phyloP scores from a whole-genome alignment of 2,329 filamentous ascomycete genomes.

The Fusarium luffae region DNA sequence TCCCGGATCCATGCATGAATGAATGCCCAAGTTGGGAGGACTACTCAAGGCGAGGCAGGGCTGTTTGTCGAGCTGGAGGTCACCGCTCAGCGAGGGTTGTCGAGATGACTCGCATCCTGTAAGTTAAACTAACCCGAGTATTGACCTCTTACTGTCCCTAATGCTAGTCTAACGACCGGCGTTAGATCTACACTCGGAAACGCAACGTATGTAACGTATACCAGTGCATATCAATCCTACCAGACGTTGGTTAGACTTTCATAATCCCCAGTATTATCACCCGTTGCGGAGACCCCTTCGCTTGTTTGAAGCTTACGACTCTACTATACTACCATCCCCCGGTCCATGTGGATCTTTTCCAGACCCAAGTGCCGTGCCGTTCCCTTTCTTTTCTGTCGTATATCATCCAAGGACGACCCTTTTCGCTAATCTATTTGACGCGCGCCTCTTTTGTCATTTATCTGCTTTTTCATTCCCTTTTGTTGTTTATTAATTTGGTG shows the following conservation, averaged over 20 bases:
- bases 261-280: background rate
- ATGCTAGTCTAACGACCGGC: background rate
- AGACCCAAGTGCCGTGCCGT: background rate
- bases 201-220: background rate
- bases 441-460: conserved; percentile 2
- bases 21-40: background rate
- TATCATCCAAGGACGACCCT: conserved; percentile 12
- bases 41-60: background rate
- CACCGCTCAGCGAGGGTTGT: background rate
- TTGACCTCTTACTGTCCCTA: background rate
- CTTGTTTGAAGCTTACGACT: background rate
- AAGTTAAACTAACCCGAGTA: background rate
- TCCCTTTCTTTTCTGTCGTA: background rate
- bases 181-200: conserved; percentile 1
- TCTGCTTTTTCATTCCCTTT: background rate
- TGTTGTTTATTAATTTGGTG: background rate
- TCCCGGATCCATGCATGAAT: background rate
- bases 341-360: conserved; percentile 13
- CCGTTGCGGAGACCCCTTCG: conserved; percentile 3
- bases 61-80: background rate
- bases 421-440: conserved; percentile 31
- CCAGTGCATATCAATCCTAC: background rate
- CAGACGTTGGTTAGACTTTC: background rate
- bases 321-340: conserved; percentile 6
- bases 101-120: conserved; percentile 13